Evolutionary conservation across 805 yeast genomes (phyloP).

Genomic region (Candida cerambycidarum): DNA sequence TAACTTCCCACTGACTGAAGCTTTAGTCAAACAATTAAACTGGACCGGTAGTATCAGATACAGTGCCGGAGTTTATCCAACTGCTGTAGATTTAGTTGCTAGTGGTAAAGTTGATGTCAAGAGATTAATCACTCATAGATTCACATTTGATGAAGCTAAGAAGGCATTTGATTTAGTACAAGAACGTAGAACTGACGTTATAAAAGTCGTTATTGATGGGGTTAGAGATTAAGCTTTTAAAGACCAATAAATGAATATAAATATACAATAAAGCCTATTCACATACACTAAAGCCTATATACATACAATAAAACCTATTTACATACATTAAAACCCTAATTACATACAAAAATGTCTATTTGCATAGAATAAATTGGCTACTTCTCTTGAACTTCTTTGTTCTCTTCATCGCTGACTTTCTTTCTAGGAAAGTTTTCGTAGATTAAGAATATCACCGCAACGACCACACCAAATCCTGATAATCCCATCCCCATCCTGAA

Average conservation of each 20-base stretch:
- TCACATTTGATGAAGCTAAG: constrained; percentile 20
- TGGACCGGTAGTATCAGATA: constrained; percentile 20
- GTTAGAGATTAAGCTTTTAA: constrained; percentile 3
- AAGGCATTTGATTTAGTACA: constrained; percentile 21
- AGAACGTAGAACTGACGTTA: constrained; percentile 17
- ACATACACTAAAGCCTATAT: background rate
- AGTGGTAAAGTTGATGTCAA: constrained; percentile 17
- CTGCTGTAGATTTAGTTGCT: constrained; percentile 21
- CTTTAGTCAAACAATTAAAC: constrained; percentile 21
- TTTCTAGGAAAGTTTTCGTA: constrained; percentile 5
- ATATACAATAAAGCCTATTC: background rate
- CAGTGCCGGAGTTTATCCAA: constrained; percentile 19
- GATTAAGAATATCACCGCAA: constrained; percentile 7
- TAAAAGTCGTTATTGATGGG: constrained; percentile 20
- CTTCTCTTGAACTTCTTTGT: too few species aligned
- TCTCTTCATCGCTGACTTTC: background rate
- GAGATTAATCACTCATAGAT: constrained; percentile 21
- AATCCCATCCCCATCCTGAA: constrained; percentile 34
- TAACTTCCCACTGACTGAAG: constrained; percentile 23
- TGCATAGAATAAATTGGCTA: too few species aligned
- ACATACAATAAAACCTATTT: too few species aligned
- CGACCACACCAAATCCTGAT: constrained; percentile 27
- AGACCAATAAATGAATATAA: background rate
- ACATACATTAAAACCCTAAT: too few species aligned
- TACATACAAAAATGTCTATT: too few species aligned